These are phyloP conservation scores for Ceratobasidium sp. DNA, from an alignment of 1,284 basidiomycete species.

Conservation along the genomic window DNA sequence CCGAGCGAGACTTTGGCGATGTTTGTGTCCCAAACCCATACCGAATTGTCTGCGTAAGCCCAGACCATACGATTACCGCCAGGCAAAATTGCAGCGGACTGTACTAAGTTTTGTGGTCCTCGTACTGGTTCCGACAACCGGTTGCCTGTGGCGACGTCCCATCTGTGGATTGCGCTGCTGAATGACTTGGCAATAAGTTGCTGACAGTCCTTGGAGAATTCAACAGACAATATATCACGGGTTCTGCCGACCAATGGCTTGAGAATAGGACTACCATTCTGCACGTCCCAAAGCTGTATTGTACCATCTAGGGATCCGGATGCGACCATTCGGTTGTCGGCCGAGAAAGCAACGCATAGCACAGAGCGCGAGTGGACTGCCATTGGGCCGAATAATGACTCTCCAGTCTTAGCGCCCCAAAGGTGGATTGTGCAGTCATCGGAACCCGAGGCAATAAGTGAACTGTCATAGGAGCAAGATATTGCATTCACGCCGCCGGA, in stretches of 20 bases:
- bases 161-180: too few relatives aligned
- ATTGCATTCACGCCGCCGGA: not conserved
- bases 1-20: not conserved
- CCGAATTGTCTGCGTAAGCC: not conserved
- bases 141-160: too few relatives aligned
- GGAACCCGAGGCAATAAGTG: slow-evolving; percentile 21
- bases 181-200: not conserved
- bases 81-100: too few relatives aligned
- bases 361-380: not conserved
- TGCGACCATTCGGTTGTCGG: slow-evolving; percentile 40
- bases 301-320: slow-evolving; percentile 32
- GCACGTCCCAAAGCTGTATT: slow-evolving; percentile 35
- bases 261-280: slow-evolving; percentile 1
- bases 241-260: too few relatives aligned
- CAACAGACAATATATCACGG: slow-evolving; percentile 48
- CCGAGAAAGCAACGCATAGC: slow-evolving; percentile 52
- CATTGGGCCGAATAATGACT: not conserved
- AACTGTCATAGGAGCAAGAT: slow-evolving; percentile 20
- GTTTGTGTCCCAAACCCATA: slow-evolving; percentile 6
- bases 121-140: too few relatives aligned
- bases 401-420: not conserved
- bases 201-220: slow-evolving; percentile 51
- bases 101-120: too few relatives aligned
- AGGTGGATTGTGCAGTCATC: not conserved
- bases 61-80: slow-evolving; percentile 1